Base-by-base conservation (phyloP, 768 basidiomycete species). In the Boletus speciosus region DNA sequence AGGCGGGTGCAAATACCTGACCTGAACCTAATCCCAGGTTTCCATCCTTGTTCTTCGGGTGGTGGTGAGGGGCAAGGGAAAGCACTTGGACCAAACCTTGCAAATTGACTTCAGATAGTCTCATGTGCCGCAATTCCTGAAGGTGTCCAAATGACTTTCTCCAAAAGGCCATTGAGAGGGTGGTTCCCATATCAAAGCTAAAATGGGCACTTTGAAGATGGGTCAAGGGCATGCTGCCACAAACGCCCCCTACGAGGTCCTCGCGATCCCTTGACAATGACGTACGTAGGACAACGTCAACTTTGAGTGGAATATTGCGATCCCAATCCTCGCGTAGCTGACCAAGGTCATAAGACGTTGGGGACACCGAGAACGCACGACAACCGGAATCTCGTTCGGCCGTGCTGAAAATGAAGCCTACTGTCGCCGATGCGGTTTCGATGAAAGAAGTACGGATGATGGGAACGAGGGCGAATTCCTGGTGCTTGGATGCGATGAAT, bases 381-480 rank as follows among this genome's bases (percentile, higher is more conserved):
- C 52, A 47, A 38, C 41, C 45, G 36, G 25, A 54, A 49, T 55
- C 61, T 10, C 45, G 38, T 52, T 56, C 48, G 6, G 27, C 43
- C 10, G 59, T 38, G 43, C 61, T 64, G 43, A 64, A 65, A 27
- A 55, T 38, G 42, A 63, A 66, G 21, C 54, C 38, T 16, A 64
- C 39, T 8, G 46, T 51, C 39, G 40, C 47, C 15, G 50, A 61
- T 25, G 19, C 38, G n/a, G 54, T 25, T 36, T 58, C 56, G 14
- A 61, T 23, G 40, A 61, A 42, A 27, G 29, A 52, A 11, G 55
- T 49, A 7, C 52, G 65, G 43, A 61, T 58, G 39, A 44, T 45
- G 27, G 65, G 54, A 31, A 38, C 42, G 8, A 39, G 40, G 6
- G 32, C 14, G 5, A 37, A 19, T 11, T 16, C 32, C 25, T 55